Base-by-base conservation (phyloP, 1,284 basidiomycete species). In the Ganoderma resinaceum region DNA sequence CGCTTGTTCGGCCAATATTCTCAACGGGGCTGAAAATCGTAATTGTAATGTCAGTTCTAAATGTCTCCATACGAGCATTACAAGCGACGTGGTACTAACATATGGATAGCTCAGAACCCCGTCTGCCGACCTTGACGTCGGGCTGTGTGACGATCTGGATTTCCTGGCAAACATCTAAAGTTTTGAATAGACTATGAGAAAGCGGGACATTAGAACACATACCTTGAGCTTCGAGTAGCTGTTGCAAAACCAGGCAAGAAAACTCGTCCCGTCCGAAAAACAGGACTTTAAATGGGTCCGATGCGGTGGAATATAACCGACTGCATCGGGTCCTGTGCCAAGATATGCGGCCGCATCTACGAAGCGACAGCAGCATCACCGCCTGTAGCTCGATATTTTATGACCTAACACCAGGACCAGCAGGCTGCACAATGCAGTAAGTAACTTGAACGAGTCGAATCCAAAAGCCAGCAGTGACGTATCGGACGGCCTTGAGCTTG, bases 261-360 rank as follows among this genome's bases (percentile, higher is more conserved):
- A 93, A 93, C 70, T 89, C 86, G 76, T 92, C 91, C n/a, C 90
- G 86, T 62, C 91, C 91, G 72, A 92, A 83, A 77, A 91, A 92
- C 7, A 93, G 82, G 61, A 93, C 82, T 31, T 84, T 84, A 77
- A 87, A 89, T 0, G 63, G 60, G 23, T 66, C 66, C n/a, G 62
- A 14, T 12, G 55, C 42, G 33, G 61, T 58, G 23, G 67, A 69
- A 42, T 62, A 67, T 1, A 33, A n/a, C 11, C 66, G 53, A 37
- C 16, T 3, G n/a, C 40, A 7, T 23, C 52, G 18, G 18, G 18
- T n/a, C 52, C 37, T 40, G 49, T 38, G 35, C 62, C n/a, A 63
- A n/a, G 49, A 55, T 20, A 23, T 11, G 38, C 52, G 33, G 11
- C 23, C 18, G 8, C 61, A 43, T 16, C 62, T 23, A 38, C 58